phyloP scores from a whole-genome alignment of 352 stramenopile species.

The Globisporangium abappressorium region DNA sequence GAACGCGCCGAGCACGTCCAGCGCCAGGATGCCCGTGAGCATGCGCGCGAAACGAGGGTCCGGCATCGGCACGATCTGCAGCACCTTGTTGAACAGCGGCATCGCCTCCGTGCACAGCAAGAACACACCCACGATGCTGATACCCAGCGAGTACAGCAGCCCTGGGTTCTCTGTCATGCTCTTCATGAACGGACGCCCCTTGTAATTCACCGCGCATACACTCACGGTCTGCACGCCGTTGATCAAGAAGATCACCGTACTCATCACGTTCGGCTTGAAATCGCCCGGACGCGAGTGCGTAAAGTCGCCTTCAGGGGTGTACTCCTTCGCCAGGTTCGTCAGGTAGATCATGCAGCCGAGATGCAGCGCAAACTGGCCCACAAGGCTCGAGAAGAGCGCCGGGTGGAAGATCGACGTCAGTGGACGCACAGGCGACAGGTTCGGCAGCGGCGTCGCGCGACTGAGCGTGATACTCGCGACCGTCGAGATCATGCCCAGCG shows the following conservation, averaged over 20 bases:
- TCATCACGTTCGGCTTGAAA: slow-evolving; percentile 98
- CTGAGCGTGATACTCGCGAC: slow-evolving; percentile 85
- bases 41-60: slow-evolving; percentile 81
- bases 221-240: slow-evolving; percentile 94
- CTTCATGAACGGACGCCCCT: slow-evolving; percentile 98
- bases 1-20: slow-evolving; percentile 85
- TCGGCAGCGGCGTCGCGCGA: slow-evolving; percentile 91
- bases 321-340: slow-evolving; percentile 90
- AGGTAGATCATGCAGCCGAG: slow-evolving; percentile 92
- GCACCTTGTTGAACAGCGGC: slow-evolving; percentile 90
- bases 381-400: slow-evolving; percentile 92
- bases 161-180: slow-evolving; percentile 95
- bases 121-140: slow-evolving; percentile 87
- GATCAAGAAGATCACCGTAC: slow-evolving; percentile 98
- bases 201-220: slow-evolving; percentile 99
- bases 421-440: slow-evolving; percentile 91
- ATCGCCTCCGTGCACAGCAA: slow-evolving; percentile 91
- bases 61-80: slow-evolving; percentile 92
- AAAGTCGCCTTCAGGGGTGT: slow-evolving; percentile 81
- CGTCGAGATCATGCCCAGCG: slow-evolving; percentile 84
- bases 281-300: slow-evolving; percentile 77
- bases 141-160: slow-evolving; percentile 91
- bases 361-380: slow-evolving; percentile 95
- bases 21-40: slow-evolving; percentile 74
- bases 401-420: slow-evolving; percentile 95